Evolutionary conservation across 192 early-diverging fungal genomes (phyloP), one percentile per base, ranked within the genome.

Genomic region (Mortierella antarctica): DNA sequence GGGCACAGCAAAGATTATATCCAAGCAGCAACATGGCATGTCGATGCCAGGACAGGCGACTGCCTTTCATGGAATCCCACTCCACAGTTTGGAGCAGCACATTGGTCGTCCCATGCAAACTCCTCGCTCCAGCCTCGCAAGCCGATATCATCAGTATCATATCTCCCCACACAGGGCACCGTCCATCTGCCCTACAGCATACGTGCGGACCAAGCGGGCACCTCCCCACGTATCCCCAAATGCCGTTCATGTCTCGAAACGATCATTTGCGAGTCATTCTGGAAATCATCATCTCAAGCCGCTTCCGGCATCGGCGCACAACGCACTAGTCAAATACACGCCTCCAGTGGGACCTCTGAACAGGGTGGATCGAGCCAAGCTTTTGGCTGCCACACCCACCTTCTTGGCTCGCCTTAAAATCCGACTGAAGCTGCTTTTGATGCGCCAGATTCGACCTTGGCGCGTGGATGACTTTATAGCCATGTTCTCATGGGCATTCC

Each of bases 401-500:
- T 91, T 90, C 65, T 83, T 90, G 51, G 87, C 88, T 15, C 78
- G 93, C 10, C 65, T 91, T n/a, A 83, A 87, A 57, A 85, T 91
- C 21, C 87, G 89, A 17, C 62, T 92, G 17, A 87, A 91, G 57
- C 83, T 87, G 14, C 83, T 87, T 5, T 58, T 94, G 23, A 92
- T 91, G 83, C 85, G 90, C 40, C 87, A 89, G 60, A 91, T 90
- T 72, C 87, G 92, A 7, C 92, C 92, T 1, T 94, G 90, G 90
- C 92, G 92, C 5, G 65, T 94, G 12, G 95, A 99, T 76, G 96
- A 99, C 70, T 87, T 96, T 57, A 90, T 95, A 48, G 97, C 96
- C 1, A 74, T 97, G 78, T 89, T 93, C 52, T 92, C 93, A 6
- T 99, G 96, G 96, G 82, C 95, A 7, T 91, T 96, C 74, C 83